phyloP scores from a whole-genome alignment of 305 asterid genomes.

The Solanum chacoense region DNA sequence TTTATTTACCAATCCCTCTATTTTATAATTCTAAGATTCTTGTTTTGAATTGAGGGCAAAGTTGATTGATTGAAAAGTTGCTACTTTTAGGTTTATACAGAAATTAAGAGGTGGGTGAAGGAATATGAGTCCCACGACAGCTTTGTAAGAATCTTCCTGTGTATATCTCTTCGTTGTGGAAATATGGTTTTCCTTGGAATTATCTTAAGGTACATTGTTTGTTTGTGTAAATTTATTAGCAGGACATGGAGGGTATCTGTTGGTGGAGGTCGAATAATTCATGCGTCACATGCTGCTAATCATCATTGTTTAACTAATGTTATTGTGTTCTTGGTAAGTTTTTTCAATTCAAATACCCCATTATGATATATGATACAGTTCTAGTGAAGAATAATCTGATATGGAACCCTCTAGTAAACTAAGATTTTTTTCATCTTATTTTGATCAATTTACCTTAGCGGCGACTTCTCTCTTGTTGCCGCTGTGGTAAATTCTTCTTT shows the following conservation, averaged over 20 bases:
- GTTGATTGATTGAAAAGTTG: no score
- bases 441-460: no score
- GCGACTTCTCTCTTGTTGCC: no score
- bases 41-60: no score
- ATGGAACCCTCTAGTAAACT: no score
- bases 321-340: slow-evolving; percentile 42
- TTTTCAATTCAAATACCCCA: neutral
- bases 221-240: slow-evolving; percentile 4
- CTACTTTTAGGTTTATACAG: no score
- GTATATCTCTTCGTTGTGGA: neutral
- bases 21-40: neutral
- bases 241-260: slow-evolving; percentile 26
- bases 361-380: neutral
- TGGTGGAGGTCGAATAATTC: slow-evolving; percentile 3
- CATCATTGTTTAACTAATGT: slow-evolving; percentile 33
- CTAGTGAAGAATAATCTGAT: no score
- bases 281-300: slow-evolving; percentile 17
- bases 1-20: neutral
- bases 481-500: no score
- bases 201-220: neutral
- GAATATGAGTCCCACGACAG: slow-evolving; percentile 27
- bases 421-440: no score
- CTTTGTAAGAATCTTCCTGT: slow-evolving; percentile 13
- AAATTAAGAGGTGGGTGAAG: slow-evolving; percentile 41
- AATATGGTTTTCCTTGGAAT: neutral